These are phyloP conservation scores for Leishmania martiniquensis DNA, from an alignment of 208 protist species.

Conservation along the genomic window DNA sequence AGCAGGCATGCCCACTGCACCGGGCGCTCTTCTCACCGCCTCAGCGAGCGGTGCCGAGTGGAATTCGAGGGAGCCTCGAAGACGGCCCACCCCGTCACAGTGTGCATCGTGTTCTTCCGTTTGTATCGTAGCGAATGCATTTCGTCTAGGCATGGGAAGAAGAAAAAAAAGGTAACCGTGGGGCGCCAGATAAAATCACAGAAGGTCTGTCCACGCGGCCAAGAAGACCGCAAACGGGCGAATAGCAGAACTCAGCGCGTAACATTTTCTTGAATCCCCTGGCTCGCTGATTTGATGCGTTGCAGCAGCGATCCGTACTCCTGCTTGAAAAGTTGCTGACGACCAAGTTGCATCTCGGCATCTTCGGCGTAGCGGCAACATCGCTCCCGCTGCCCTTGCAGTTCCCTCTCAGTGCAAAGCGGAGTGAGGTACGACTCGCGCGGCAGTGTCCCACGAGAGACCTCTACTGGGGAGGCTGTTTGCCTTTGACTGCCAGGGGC, in stretches of 20 bases:
- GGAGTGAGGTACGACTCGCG: slow-evolving; percentile 22
- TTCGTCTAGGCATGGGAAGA: not conserved
- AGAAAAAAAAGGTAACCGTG: not conserved
- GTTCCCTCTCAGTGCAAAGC: slow-evolving; percentile 26
- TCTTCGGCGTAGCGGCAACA: slow-evolving; percentile 34
- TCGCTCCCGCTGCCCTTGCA: not conserved
- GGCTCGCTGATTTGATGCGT: slow-evolving; percentile 43
- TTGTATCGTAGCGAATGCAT: not conserved
- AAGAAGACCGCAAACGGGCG: not conserved
- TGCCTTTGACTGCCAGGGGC: too few species aligned
- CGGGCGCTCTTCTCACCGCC: not conserved
- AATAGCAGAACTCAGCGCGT: slow-evolving; percentile 14
- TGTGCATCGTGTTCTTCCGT: not conserved
- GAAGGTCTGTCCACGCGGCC: not conserved
- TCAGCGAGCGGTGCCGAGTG: not conserved
- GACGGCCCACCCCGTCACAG: too few species aligned
- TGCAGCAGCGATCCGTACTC: slow-evolving; percentile 44
- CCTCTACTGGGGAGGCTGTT: not conserved
- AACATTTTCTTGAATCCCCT: slow-evolving; percentile 49
- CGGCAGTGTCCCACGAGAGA: not conserved
- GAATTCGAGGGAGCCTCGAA: too few species aligned
- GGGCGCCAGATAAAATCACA: not conserved
- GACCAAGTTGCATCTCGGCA: slow-evolving; percentile 24
- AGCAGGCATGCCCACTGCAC: not conserved
- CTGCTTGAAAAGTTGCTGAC: slow-evolving; percentile 44